These are phyloP conservation scores for Botrytis sinoallii DNA, from an alignment of 2,329 filamentous ascomycete species.

Conservation along the genomic window DNA sequence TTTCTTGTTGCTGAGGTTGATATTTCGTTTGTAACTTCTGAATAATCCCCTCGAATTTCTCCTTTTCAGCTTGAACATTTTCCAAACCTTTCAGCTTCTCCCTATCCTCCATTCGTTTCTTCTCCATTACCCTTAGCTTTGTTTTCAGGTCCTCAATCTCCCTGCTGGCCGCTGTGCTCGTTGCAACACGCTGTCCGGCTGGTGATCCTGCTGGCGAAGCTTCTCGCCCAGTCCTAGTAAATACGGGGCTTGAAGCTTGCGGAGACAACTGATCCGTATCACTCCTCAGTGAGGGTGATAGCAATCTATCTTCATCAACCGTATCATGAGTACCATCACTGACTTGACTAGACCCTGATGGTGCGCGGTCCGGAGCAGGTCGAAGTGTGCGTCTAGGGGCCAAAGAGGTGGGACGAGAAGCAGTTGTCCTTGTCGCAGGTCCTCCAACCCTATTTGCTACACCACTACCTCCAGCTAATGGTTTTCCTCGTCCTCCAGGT, in stretches of 20 bases:
- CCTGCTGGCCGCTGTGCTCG: constrained; percentile 39
- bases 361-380: constrained; percentile 35
- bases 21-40: constrained; percentile 89
- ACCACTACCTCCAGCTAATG: constrained; percentile 38
- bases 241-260: constrained; percentile 32
- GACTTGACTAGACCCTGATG: constrained; percentile 36
- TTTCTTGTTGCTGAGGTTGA: constrained; percentile 79
- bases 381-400: constrained; percentile 32
- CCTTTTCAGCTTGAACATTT: constrained; percentile 69
- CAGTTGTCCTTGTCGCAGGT: constrained; percentile 25
- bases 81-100: constrained; percentile 80
- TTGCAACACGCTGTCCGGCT: constrained; percentile 27
- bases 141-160: constrained; percentile 86
- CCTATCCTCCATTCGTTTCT: constrained; percentile 79
- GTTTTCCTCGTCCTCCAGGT: constrained; percentile 39
- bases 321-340: constrained; percentile 35
- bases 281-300: constrained; percentile 48
- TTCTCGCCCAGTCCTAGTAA: constrained; percentile 30
- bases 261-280: constrained; percentile 41
- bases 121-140: constrained; percentile 82
- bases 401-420: constrained; percentile 28
- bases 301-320: constrained; percentile 30
- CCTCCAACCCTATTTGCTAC: constrained; percentile 34
- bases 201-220: constrained; percentile 32
- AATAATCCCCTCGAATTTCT: constrained; percentile 79